Conservation (phyloP, 2,329 filamentous ascomycete genomes). For the Cladophialophora carrionii region DNA sequence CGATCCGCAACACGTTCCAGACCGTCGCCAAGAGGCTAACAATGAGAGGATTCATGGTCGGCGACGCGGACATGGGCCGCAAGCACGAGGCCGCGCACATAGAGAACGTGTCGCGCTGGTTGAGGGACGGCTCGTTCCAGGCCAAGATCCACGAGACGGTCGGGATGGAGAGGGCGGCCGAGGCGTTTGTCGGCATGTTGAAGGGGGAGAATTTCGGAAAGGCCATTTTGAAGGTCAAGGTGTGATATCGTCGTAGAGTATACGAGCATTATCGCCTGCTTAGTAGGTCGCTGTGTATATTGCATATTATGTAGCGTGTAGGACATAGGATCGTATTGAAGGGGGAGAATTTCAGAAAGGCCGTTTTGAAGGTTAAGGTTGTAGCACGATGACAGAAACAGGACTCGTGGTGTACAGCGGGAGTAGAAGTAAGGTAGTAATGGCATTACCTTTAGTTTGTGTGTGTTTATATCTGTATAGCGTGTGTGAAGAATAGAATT, state of each 20-base stretch:
- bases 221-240: conserved; percentile 69
- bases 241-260: too few relatives aligned
- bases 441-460: too few relatives aligned
- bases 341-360: conserved; percentile 86
- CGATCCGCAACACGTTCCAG: conserved; percentile 66
- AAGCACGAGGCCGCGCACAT: conserved; percentile 72
- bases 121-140: conserved; percentile 75
- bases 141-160: conserved; percentile 68
- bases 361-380: conserved; percentile 71
- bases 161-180: conserved; percentile 75
- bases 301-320: too few relatives aligned
- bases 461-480: too few relatives aligned
- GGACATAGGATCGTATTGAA: too few relatives aligned
- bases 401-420: too few relatives aligned
- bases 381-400: too few relatives aligned
- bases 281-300: too few relatives aligned
- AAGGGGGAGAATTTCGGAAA: conserved; percentile 84
- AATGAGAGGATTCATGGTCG: conserved; percentile 76
- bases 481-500: too few relatives aligned
- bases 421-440: too few relatives aligned
- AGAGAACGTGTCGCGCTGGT: conserved; percentile 74
- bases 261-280: too few relatives aligned
- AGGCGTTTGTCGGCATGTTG: conserved; percentile 75
- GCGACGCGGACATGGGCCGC: conserved; percentile 66
- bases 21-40: conserved; percentile 69